These are phyloP conservation scores for Stropharia rugosoannulata DNA, from an alignment of 768 basidiomycete genomes.

Conservation along the genomic window DNA sequence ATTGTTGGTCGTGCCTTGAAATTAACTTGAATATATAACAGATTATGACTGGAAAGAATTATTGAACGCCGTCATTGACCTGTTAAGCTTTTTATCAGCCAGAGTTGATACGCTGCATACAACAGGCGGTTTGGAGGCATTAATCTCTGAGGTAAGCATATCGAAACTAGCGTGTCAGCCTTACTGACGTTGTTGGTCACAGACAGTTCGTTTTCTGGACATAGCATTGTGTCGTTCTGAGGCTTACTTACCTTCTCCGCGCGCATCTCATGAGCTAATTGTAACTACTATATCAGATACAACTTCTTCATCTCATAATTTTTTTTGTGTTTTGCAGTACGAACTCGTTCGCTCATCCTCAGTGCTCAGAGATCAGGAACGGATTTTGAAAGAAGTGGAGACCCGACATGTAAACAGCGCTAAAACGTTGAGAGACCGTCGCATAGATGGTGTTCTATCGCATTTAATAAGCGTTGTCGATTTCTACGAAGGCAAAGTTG, in stretches of 20 bases:
- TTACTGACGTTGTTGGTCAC: background rate
- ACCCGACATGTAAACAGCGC: slow-evolving; percentile 25
- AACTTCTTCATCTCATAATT: background rate
- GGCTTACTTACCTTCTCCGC: slow-evolving; percentile 49
- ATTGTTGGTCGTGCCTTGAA: background rate
- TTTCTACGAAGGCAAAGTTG: slow-evolving; percentile 58
- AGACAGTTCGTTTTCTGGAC: slow-evolving; percentile 57
- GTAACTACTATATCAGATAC: slow-evolving; percentile 37
- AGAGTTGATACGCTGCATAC: slow-evolving; percentile 53
- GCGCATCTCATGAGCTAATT: slow-evolving; percentile 57
- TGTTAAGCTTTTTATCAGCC: slow-evolving; percentile 56
- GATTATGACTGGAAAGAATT: slow-evolving; percentile 68
- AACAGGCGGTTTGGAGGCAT: slow-evolving; percentile 49
- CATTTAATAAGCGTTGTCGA: slow-evolving; percentile 41
- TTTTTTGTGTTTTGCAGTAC: slow-evolving; percentile 39
- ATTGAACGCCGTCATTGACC: slow-evolving; percentile 55
- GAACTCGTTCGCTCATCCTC: slow-evolving; percentile 60
- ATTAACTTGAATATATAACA: slow-evolving; percentile 22
- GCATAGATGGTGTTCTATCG: slow-evolving; percentile 37
- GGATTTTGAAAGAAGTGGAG: slow-evolving; percentile 41
- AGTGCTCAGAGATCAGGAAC: slow-evolving; percentile 45
- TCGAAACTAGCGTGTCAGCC: background rate
- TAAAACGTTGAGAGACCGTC: slow-evolving; percentile 28
- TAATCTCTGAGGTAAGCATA: slow-evolving; percentile 51
- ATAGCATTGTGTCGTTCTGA: slow-evolving; percentile 53